phyloP scores from a whole-genome alignment of 176 grass and related monocot species.

The Carex kokanica region DNA sequence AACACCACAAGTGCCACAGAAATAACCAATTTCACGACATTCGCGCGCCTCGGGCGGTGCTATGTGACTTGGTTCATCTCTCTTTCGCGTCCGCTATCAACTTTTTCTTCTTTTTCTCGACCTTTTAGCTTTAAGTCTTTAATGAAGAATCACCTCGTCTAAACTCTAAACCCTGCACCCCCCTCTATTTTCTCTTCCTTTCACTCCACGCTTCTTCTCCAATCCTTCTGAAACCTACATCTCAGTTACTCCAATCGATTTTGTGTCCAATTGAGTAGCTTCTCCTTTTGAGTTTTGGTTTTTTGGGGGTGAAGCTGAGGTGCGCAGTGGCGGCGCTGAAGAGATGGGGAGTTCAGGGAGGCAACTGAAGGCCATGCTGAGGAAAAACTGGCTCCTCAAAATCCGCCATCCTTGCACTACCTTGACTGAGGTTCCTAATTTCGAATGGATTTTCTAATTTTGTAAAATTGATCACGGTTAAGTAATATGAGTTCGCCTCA shows the following conservation, averaged over 20 bases:
- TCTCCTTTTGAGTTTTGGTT: background rate
- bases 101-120: background rate
- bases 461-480: background rate
- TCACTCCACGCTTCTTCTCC: background rate
- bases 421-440: slow-evolving; percentile 29
- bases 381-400: slow-evolving; percentile 55
- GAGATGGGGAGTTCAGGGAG: slow-evolving; percentile 34
- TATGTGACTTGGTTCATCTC: background rate
- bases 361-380: slow-evolving; percentile 45
- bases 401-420: slow-evolving; percentile 41
- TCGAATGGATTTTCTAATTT: background rate
- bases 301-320: background rate
- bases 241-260: background rate
- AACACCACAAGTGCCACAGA: background rate
- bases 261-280: background rate
- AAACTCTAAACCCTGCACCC: background rate
- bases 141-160: background rate
- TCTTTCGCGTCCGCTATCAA: background rate
- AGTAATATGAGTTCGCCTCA: background rate
- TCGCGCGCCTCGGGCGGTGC: slow-evolving; percentile 8
- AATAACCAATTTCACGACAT: background rate
- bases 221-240: background rate
- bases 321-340: background rate
- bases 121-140: background rate
- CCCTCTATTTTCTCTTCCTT: background rate